Conservation (phyloP, 345 rosid genomes). For the Salix suchowensis region DNA sequence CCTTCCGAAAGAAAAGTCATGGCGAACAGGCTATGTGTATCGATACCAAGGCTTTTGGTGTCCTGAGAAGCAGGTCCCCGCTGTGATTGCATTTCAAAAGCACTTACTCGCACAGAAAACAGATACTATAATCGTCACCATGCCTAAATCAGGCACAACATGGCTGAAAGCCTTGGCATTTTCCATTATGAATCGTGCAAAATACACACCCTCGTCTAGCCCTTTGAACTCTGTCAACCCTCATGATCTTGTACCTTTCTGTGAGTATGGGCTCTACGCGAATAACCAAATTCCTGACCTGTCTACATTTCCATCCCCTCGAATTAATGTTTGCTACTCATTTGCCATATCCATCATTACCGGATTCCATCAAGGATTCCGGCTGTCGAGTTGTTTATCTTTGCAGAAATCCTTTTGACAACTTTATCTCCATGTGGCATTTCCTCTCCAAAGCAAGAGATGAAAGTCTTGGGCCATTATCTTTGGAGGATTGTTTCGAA, state of each 20-base stretch:
- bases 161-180: conserved; percentile 41
- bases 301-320: conserved; percentile 1
- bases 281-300: conserved; percentile 8
- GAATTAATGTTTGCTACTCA: conserved; percentile 20
- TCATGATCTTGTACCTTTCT: conserved; percentile 39
- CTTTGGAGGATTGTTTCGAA: conserved; percentile 31
- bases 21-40: conserved; percentile 58
- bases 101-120: conserved; percentile 26
- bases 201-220: not conserved
- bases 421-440: conserved; percentile 23
- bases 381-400: conserved; percentile 12
- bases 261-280: conserved; percentile 26
- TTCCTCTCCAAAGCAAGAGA: conserved; percentile 13
- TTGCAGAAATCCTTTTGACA: conserved; percentile 25
- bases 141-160: conserved; percentile 46
- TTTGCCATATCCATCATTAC: conserved; percentile 5
- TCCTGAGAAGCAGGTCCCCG: conserved; percentile 54
- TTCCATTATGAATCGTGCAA: conserved; percentile 24
- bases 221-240: conserved; percentile 35
- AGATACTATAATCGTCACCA: conserved; percentile 30
- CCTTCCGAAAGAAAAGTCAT: conserved; percentile 60
- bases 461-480: not conserved
- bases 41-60: conserved; percentile 75
- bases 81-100: conserved; percentile 37
- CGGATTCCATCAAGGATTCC: conserved; percentile 8